A percentile compares a stretch with the other conserved stretches of the same genome.
Evolutionary conservation across 306 rosid species (phyloP).

Genomic region (Urtica urens): DNA sequence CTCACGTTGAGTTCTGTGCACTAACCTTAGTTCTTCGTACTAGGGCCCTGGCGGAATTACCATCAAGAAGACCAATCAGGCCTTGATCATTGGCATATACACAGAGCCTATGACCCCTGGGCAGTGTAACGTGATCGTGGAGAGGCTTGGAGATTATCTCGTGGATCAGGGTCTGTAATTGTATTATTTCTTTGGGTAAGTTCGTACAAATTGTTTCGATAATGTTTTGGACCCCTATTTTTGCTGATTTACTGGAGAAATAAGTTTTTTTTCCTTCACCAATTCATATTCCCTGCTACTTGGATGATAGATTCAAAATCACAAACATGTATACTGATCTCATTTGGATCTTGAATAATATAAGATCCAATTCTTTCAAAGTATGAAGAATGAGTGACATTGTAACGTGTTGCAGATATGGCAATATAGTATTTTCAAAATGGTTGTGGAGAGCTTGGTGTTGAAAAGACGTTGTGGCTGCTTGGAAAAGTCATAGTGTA

Average conservation of each 20-base stretch:
- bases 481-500: not conserved
- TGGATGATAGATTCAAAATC: too few species aligned
- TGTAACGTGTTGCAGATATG: conserved; percentile 2
- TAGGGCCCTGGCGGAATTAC: conserved; percentile 6
- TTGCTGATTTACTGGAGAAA: not conserved
- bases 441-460: conserved; percentile 4
- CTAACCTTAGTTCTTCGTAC: not conserved
- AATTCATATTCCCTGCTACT: too few species aligned
- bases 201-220: not conserved
- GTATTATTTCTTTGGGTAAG: conserved; percentile 4
- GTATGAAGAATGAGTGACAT: too few species aligned
- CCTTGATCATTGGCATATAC: conserved; percentile 7
- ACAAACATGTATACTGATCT: too few species aligned
- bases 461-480: not conserved
- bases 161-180: conserved; percentile 7
- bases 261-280: not conserved
- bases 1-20: not conserved
- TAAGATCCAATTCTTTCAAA: too few species aligned
- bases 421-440: not conserved
- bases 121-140: conserved; percentile 6
- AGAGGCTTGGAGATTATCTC: conserved; percentile 10
- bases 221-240: not conserved
- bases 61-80: conserved; percentile 1
- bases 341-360: too few species aligned
- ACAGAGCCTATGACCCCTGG: conserved; percentile 3